Evolutionary conservation across 2,329 filamentous ascomycete species (phyloP).

Genomic region (Phialophora chinensis): DNA sequence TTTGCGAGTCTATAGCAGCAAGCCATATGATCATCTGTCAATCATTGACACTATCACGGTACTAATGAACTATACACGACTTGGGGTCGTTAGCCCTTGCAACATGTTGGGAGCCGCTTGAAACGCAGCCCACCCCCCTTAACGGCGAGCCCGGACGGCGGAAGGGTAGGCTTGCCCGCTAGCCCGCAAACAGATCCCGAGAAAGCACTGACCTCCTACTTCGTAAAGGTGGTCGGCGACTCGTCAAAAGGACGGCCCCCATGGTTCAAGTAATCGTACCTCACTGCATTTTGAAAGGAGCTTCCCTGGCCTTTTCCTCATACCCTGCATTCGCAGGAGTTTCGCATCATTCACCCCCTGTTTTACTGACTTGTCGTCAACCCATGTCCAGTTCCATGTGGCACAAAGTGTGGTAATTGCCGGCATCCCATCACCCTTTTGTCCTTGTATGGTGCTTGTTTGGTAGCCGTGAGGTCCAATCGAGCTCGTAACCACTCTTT

Average conservation of each 20-base stretch:
- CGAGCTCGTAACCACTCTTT: no score
- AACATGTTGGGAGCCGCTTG: background rate
- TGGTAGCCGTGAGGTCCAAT: background rate
- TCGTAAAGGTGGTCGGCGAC: slow-evolving; percentile 16
- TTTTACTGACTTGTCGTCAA: background rate
- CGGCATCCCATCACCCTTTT: background rate
- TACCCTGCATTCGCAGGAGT: background rate
- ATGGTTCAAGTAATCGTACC: background rate
- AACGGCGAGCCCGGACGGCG: slow-evolving; percentile 2
- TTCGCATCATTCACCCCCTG: background rate
- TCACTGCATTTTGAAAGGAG: background rate
- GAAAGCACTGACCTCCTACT: background rate
- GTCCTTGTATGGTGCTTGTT: background rate
- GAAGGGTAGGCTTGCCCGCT: background rate
- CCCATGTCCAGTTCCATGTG: background rate
- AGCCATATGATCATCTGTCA: background rate
- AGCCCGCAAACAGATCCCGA: background rate
- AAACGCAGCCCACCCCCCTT: background rate
- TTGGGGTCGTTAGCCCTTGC: background rate
- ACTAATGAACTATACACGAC: background rate
- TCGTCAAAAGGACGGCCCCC: slow-evolving; percentile 16
- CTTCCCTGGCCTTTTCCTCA: background rate
- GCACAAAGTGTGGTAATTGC: background rate
- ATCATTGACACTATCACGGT: background rate
- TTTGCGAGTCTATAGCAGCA: background rate